These are phyloP conservation scores for Inga leiocalycina DNA, from an alignment of 306 rosid species.

Conservation along the genomic window DNA sequence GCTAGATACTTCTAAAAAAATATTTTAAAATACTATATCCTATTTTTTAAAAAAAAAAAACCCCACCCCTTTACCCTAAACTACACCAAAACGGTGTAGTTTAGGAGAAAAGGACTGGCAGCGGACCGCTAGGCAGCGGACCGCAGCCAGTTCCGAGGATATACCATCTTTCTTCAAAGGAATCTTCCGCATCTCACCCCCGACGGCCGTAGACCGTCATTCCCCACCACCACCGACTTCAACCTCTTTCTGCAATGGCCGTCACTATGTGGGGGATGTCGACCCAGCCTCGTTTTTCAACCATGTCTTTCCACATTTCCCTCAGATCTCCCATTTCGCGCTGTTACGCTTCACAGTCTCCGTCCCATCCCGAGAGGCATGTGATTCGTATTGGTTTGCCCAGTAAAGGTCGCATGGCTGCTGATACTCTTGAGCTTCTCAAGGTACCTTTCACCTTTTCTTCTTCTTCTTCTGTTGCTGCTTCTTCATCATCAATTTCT, in stretches of 20 bases:
- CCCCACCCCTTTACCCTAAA: no score
- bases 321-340: conserved; percentile 25
- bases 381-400: conserved; percentile 87
- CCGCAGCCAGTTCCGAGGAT: no score
- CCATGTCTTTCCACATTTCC: conserved; percentile 9
- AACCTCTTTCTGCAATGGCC: background rate
- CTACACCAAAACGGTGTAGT: no score
- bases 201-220: background rate
- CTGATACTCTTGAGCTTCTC: conserved; percentile 84
- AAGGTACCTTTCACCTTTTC: conserved; percentile 43
- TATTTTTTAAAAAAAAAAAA: no score
- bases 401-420: conserved; percentile 89
- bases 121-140: no score
- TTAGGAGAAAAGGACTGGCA: no score
- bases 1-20: no score
- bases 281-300: conserved; percentile 30
- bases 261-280: conserved; percentile 27
- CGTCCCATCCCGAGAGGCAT: conserved; percentile 46
- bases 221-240: background rate
- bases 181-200: background rate
- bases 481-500: background rate
- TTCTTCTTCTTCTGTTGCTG: background rate
- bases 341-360: conserved; percentile 48
- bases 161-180: background rate
- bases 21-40: no score